Evolutionary conservation across 176 grass and related monocot genomes (phyloP).

Genomic region (Carex pumila): DNA sequence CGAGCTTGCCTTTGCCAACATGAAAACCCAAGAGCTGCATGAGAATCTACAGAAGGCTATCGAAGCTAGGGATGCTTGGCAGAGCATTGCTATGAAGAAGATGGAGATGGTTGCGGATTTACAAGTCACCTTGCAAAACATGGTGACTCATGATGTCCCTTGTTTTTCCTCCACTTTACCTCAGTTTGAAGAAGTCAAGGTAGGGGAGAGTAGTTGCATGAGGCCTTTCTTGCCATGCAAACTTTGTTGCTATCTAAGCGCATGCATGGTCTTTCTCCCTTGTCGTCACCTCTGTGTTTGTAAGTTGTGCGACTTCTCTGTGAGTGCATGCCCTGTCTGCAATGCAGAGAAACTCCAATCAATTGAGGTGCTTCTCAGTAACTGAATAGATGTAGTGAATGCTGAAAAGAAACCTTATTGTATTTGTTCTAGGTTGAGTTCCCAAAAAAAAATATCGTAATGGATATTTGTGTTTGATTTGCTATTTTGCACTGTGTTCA

Average conservation of each 20-base stretch:
- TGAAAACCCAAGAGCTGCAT: conserved; percentile 2
- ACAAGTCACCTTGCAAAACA: background rate
- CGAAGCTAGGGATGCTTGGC: background rate
- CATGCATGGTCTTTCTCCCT: background rate
- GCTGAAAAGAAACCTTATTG: background rate
- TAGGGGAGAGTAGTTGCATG: background rate
- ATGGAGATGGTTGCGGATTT: background rate
- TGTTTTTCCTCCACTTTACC: conserved; percentile 9
- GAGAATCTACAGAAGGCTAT: background rate
- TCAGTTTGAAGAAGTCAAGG: background rate
- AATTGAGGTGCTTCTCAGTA: background rate
- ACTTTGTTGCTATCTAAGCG: background rate
- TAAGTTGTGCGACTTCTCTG: background rate
- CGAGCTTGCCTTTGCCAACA: background rate
- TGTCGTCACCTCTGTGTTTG: background rate
- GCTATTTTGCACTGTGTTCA: background rate
- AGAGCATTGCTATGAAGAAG: background rate
- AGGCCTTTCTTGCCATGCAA: background rate
- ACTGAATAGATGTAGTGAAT: background rate
- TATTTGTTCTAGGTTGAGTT: background rate
- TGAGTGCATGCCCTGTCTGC: background rate
- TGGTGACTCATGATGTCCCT: background rate
- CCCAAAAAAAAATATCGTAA: background rate
- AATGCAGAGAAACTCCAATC: background rate
- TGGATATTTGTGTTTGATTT: background rate